Base-by-base conservation (phyloP, 495 filamentous ascomycete genomes). In the Daldinia loculata region DNA sequence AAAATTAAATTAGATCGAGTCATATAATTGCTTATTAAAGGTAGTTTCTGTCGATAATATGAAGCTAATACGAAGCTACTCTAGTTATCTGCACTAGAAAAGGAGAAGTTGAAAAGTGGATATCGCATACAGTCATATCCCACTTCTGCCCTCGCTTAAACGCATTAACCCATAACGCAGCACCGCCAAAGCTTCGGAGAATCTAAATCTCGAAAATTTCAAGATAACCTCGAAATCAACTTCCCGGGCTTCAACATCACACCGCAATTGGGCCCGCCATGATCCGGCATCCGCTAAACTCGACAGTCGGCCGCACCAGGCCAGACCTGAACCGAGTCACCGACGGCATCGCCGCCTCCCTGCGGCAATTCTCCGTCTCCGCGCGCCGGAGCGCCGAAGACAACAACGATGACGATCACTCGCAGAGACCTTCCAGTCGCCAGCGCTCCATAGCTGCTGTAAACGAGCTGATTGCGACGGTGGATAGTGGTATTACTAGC, bases 301-400 rank as follows among this genome's bases (percentile, higher is more conserved):
- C 73, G 67, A 68, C 68, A 59, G 19, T 64, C 48, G 68, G 70
- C 60, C 67, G 70, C 66, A 19, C 70, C 30, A 67, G 75, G 30
- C 55, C 67, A 52, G 82, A 82, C 45, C 27, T 83, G 36, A 38
- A 50, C 7, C 76, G 75, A 56, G 79, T 80, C 45, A 56, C 77
- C 24, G 80, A 84, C 58, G 80, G 82, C 30, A 83, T 83, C 74
- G 72, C 78, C 6, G 74, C 76, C 15, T 79, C 79, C 17, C 74
- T 84, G 43, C 77, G 82, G 19, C 75, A 78, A 34, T 84, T 84
- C 72, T 80, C 77, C 38, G 61, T 78, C 58, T 74, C 76, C 34
- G 69, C 75, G 17, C 63, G 60, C 3, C 77, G 71, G 38, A 19
- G 58, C 67, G 72, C 55, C 2, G 8, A 34, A 17, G 45, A 65